Conservation (phyloP, 2,329 filamentous ascomycete species). For the Apiospora hydei region DNA sequence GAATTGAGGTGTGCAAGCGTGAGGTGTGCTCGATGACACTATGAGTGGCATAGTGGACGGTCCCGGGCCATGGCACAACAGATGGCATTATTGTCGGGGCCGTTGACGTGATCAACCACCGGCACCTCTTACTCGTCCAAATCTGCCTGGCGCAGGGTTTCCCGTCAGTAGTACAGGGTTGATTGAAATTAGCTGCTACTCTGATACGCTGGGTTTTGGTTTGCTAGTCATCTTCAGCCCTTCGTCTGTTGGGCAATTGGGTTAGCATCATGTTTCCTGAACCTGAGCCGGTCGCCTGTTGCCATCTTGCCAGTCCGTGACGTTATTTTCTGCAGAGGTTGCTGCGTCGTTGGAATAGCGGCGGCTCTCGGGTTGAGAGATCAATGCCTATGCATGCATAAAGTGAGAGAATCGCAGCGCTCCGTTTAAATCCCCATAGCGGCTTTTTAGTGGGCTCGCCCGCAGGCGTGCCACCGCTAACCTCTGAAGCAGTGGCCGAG, state of each 20-base stretch:
- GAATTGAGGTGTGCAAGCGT: slow-evolving; percentile 15
- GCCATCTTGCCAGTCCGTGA: background rate
- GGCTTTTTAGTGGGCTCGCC: background rate
- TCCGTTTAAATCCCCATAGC: slow-evolving; percentile 6
- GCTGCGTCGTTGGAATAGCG: background rate
- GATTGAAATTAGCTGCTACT: background rate
- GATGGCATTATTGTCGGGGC: slow-evolving; percentile 21
- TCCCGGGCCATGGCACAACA: background rate
- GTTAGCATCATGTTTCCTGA: background rate
- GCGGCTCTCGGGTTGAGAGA: background rate
- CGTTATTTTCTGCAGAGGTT: background rate
- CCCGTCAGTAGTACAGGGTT: background rate
- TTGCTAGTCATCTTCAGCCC: background rate
- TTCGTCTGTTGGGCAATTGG: background rate
- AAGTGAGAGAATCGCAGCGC: background rate
- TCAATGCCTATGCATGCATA: slow-evolving; percentile 7
- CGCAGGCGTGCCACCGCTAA: background rate
- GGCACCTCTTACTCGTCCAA: slow-evolving; percentile 14
- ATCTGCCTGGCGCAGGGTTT: background rate
- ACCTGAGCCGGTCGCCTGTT: background rate
- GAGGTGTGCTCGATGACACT: slow-evolving; percentile 15
- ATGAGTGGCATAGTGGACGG: background rate
- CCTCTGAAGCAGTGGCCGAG: background rate
- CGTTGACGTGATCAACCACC: slow-evolving; percentile 19
- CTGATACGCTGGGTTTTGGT: background rate